phyloP scores from a whole-genome alignment of 2,329 filamentous ascomycete species.

The Orbilia javanica region DNA sequence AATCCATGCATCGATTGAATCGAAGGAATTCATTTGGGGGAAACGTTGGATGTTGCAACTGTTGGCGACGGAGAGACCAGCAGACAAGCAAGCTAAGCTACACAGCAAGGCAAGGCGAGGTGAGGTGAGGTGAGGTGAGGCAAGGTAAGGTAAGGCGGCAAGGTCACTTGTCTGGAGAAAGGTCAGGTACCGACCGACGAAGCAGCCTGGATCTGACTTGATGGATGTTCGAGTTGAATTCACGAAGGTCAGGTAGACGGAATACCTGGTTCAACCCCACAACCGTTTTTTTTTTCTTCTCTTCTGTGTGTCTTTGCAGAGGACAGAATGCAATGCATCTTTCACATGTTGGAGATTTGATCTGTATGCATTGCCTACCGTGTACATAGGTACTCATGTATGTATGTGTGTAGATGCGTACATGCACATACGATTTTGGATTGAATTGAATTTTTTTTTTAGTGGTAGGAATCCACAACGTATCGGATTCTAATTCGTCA shows the following conservation, averaged over 20 bases:
- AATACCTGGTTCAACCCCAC: too few relatives aligned
- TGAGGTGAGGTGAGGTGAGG: constrained; percentile 1
- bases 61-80: constrained; percentile 10
- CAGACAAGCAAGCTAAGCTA: neutral
- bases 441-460: too few relatives aligned
- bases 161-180: constrained; percentile 5
- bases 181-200: neutral
- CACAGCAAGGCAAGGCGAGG: neutral
- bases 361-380: too few relatives aligned
- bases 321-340: constrained; percentile 23
- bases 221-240: neutral
- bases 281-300: too few relatives aligned
- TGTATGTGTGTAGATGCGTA: too few relatives aligned
- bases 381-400: too few relatives aligned
- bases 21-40: too few relatives aligned
- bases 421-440: too few relatives aligned
- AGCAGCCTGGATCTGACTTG: neutral
- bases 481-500: constrained; percentile 45
- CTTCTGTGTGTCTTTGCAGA: neutral
- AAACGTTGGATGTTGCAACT: constrained; percentile 18
- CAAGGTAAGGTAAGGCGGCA: too few relatives aligned
- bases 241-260: too few relatives aligned
- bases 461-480: constrained; percentile 30
- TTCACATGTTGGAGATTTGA: constrained; percentile 12
- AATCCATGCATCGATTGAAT: constrained; percentile 1